phyloP scores from a whole-genome alignment of 768 basidiomycete species.

The Chiua virens region DNA sequence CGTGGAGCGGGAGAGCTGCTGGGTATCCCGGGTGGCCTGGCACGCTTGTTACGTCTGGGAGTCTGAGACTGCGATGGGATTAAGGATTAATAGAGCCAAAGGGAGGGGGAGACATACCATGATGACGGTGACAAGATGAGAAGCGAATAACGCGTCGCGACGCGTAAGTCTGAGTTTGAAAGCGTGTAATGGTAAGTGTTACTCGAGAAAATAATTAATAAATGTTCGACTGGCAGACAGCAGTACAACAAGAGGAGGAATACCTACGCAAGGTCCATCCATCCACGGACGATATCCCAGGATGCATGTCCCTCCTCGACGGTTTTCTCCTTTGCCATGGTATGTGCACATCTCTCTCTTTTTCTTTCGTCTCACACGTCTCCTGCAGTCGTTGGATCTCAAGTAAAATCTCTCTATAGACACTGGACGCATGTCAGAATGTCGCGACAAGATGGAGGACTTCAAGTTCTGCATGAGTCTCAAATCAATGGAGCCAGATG shows the following conservation, averaged over 20 bases:
- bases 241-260: constrained; percentile 66
- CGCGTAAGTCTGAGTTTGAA: constrained; percentile 49
- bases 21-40: constrained; percentile 54
- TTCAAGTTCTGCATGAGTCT: constrained; percentile 94
- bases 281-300: constrained; percentile 74
- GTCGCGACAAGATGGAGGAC: constrained; percentile 78
- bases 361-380: constrained; percentile 11
- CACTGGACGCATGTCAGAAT: constrained; percentile 73
- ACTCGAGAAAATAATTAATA: constrained; percentile 1
- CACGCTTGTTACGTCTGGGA: constrained; percentile 61
- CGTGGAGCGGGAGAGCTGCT: constrained; percentile 45
- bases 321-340: constrained; percentile 72
- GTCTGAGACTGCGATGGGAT: constrained; percentile 35
- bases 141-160: constrained; percentile 44
- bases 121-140: constrained; percentile 16
- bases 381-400: constrained; percentile 66
- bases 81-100: neutral
- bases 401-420: constrained; percentile 85
- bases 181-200: constrained; percentile 26
- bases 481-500: constrained; percentile 75
- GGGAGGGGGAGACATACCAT: constrained; percentile 37
- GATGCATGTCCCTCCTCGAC: constrained; percentile 76
- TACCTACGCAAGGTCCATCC: constrained; percentile 69
- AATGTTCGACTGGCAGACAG: constrained; percentile 47
- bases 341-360: constrained; percentile 24